phyloP scores from a whole-genome alignment of 352 stramenopile genomes.

The Phytophthora agathidicida region DNA sequence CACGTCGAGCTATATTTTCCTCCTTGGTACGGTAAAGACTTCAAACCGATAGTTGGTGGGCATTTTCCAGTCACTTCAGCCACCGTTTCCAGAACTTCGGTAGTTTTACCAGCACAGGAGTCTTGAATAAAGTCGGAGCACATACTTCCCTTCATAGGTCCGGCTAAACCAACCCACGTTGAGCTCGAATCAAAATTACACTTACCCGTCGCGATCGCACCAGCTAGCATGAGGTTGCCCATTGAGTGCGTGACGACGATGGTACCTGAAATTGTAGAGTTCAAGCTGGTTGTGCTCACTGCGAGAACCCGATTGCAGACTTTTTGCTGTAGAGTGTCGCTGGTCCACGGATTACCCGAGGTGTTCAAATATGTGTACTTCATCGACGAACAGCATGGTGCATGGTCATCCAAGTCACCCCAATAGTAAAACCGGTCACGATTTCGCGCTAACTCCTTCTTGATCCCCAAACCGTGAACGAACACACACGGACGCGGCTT shows the following conservation, averaged over 20 bases:
- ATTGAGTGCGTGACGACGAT: conserved; percentile 49
- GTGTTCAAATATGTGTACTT: conserved; percentile 43
- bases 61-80: conserved; percentile 37
- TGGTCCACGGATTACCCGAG: conserved; percentile 30
- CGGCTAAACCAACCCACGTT: conserved; percentile 39
- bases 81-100: conserved; percentile 23
- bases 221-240: conserved; percentile 37
- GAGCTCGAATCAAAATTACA: conserved; percentile 40
- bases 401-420: conserved; percentile 28
- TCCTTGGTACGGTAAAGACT: conserved; percentile 38
- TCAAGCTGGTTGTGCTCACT: conserved; percentile 20
- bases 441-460: conserved; percentile 9
- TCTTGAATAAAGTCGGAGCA: conserved; percentile 42
- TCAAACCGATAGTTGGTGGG: conserved; percentile 20
- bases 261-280: conserved; percentile 24
- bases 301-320: conserved; percentile 28
- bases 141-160: conserved; percentile 46
- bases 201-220: conserved; percentile 37
- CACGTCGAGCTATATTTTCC: conserved; percentile 12
- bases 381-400: conserved; percentile 39
- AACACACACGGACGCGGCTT: conserved; percentile 39
- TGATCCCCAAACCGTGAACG: conserved; percentile 36
- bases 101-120: conserved; percentile 28
- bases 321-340: conserved; percentile 33
- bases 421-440: conserved; percentile 31